Evolutionary conservation across 2,329 filamentous ascomycete species (phyloP), one percentile per base, ranked within the genome.

Genomic region (Fusarium pilosicola): DNA sequence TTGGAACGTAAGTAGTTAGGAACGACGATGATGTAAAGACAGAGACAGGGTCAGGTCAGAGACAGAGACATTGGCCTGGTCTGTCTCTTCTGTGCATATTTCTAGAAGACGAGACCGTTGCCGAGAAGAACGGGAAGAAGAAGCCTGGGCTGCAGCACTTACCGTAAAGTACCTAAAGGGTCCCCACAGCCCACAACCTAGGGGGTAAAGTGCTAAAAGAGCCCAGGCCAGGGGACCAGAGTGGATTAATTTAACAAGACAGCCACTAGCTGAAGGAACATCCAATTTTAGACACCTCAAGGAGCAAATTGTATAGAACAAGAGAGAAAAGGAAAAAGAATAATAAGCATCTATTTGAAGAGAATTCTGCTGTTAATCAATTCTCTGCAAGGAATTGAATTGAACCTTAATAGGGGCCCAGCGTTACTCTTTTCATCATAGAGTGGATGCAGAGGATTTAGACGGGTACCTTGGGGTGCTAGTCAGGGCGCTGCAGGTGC

Each of bases 211-310:
- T 51, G 51, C 32, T 48, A 48, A 24, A 45, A 52, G 18, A 9
- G 44, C 18, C 44, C 26, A 28, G 18, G 9, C 28, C n/a, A 60
- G 62, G 62, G 57, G 60, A 68, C 63, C 46, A 72, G 48, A 57
- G 70, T 75, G 70, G 63, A 13, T 49, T 71, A 68, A 70, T 75
- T 75, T 73, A 60, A 62, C 39, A 36, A 61, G 73, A 65, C 58
- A 67, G 38, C 56, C 51, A 22, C 34, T 36, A 26, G 17, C 24
- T 39, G 24, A 38, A 28, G 49, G 20, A 54, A 28, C 15, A 26
- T 52, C 68, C 63, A 74, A 74, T 74, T 69, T 72, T 72, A 69
- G 68, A 70, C 44, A 46, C 44, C 20, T 30, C 6, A 24, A n/a
- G 15, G 38, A 28, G 52, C 45, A 67, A 48, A 36, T 18, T 18